Conservation (phyloP, 2,329 filamentous ascomycete species). For the Iodosphaeria phyllophila region DNA sequence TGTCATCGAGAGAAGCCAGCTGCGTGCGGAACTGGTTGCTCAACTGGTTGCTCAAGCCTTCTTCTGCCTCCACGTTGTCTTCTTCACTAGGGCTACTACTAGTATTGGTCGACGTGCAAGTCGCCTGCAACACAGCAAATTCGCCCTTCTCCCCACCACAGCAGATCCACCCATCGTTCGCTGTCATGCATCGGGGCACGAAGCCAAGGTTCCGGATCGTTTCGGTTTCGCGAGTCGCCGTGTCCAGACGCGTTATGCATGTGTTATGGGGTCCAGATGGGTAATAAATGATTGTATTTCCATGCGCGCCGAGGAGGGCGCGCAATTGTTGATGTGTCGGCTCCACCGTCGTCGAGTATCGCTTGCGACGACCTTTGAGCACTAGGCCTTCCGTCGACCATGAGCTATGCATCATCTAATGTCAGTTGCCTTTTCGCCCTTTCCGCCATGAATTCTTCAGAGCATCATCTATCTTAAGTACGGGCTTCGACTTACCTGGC, state of each 20-base stretch:
- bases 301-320: slow-evolving; percentile 70
- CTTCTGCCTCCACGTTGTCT: slow-evolving; percentile 15
- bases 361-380: slow-evolving; percentile 38
- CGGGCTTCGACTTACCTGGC: too few relatives aligned
- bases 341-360: slow-evolving; percentile 47
- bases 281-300: slow-evolving; percentile 66
- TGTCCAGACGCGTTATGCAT: slow-evolving; percentile 48
- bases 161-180: slow-evolving; percentile 73
- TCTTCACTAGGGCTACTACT: too few relatives aligned
- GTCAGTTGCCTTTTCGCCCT: too few relatives aligned
- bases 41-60: slow-evolving; percentile 12
- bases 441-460: too few relatives aligned
- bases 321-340: slow-evolving; percentile 77
- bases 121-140: slow-evolving; percentile 64
- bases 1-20: too few relatives aligned
- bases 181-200: slow-evolving; percentile 71
- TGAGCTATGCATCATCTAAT: slow-evolving; percentile 26
- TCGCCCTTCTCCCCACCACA: slow-evolving; percentile 79
- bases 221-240: slow-evolving; percentile 50
- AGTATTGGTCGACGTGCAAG: too few relatives aligned
- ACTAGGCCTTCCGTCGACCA: slow-evolving; percentile 49
- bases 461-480: too few relatives aligned
- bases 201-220: slow-evolving; percentile 54
- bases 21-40: too few relatives aligned
- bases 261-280: slow-evolving; percentile 52